phyloP scores from a whole-genome alignment of 2,329 filamentous ascomycete genomes.

The Calonectria henricotiae region DNA sequence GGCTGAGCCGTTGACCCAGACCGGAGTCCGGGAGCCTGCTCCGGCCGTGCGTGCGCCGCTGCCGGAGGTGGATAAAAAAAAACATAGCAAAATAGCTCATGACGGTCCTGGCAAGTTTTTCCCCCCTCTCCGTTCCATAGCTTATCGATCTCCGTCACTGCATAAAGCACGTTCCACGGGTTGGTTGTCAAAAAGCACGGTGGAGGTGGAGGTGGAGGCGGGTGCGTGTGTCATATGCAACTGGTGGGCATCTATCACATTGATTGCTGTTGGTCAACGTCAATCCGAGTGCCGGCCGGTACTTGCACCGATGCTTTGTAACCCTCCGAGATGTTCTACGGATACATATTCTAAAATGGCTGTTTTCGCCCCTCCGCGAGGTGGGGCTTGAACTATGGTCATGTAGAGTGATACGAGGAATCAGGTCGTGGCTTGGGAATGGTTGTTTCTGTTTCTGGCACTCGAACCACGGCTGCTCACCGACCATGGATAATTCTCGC shows the following conservation, averaged over 20 bases:
- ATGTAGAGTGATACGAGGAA: neutral
- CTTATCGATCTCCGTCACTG: conserved; percentile 13
- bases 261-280: neutral
- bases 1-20: conserved; percentile 41
- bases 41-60: conserved; percentile 44
- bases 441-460: neutral
- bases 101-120: conserved; percentile 13
- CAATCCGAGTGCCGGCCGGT: neutral
- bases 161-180: conserved; percentile 28
- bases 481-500: neutral
- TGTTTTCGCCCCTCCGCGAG: neutral
- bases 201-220: conserved; percentile 1
- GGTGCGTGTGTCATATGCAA: neutral
- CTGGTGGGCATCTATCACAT: conserved; percentile 13
- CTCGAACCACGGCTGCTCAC: neutral
- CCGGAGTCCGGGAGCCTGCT: conserved; percentile 39
- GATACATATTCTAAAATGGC: neutral
- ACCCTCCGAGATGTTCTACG: neutral
- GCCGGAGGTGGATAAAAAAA: conserved; percentile 27
- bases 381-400: neutral
- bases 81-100: conserved; percentile 11
- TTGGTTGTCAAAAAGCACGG: neutral
- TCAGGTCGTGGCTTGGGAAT: neutral
- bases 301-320: neutral
- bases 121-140: neutral